Percentiles rank a stretch among this genome's conserved stretches.
Conservation (phyloP, 2,329 filamentous ascomycete species). For the Cercospora berteroae region DNA sequence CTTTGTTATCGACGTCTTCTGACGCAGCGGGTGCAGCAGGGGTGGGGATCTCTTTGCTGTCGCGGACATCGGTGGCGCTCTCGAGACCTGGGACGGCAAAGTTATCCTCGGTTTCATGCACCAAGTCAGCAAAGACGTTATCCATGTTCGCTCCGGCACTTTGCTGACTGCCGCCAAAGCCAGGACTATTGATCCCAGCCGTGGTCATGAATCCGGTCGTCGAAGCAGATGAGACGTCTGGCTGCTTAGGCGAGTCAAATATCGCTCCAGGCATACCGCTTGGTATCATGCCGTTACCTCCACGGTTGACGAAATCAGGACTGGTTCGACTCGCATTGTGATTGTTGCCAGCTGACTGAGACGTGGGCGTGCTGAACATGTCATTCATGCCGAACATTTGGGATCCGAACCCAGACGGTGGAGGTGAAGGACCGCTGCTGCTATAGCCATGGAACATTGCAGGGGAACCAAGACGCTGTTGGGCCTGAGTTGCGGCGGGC, state of each 20-base stretch:
- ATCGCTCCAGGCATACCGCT: constrained; percentile 28
- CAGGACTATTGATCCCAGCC: constrained; percentile 34
- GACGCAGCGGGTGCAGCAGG: constrained; percentile 1
- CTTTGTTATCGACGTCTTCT: constrained; percentile 1
- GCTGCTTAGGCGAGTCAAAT: constrained; percentile 36
- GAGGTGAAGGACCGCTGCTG: constrained; percentile 19
- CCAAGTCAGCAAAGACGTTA: constrained; percentile 39
- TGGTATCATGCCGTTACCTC: constrained; percentile 16
- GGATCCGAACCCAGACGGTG: constrained; percentile 30
- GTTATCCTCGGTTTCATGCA: constrained; percentile 35
- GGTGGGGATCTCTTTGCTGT: constrained; percentile 15
- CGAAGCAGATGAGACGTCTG: constrained; percentile 17
- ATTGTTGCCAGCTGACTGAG: not conserved
- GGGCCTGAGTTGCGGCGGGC: constrained; percentile 15
- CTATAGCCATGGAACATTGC: constrained; percentile 27
- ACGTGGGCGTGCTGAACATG: constrained; percentile 13
- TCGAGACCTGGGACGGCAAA: constrained; percentile 26
- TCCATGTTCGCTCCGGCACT: constrained; percentile 34
- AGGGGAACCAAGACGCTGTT: constrained; percentile 31
- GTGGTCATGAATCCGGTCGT: constrained; percentile 22
- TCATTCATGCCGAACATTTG: constrained; percentile 33
- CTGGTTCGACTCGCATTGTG: constrained; percentile 13
- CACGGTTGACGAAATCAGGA: constrained; percentile 16
- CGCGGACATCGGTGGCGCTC: constrained; percentile 24
- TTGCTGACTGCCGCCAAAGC: constrained; percentile 35